Conservation (phyloP, 2,329 filamentous ascomycete genomes). For the Colletotrichum sidae region DNA sequence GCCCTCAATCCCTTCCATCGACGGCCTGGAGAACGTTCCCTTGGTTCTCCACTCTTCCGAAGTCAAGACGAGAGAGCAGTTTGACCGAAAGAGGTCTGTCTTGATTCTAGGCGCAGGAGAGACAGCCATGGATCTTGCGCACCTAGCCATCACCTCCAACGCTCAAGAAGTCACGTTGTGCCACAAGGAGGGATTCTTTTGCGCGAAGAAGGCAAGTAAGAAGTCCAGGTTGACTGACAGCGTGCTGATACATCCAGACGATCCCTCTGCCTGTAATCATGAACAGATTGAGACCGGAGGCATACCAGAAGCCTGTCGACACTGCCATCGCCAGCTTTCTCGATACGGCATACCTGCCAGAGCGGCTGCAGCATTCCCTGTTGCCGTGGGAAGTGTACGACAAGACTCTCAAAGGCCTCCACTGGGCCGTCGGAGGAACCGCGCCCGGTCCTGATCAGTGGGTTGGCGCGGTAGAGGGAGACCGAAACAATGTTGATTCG, state of each 20-base stretch:
- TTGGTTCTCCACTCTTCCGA: constrained; percentile 56
- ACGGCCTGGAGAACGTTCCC: constrained; percentile 51
- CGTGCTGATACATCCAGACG: background rate
- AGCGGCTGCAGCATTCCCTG: constrained; percentile 54
- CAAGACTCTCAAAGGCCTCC: constrained; percentile 55
- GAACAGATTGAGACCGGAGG: constrained; percentile 13
- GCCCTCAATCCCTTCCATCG: constrained; percentile 52
- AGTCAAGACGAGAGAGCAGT: constrained; percentile 55
- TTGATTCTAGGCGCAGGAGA: constrained; percentile 58
- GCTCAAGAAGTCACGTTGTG: constrained; percentile 56
- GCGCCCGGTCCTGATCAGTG: constrained; percentile 60
- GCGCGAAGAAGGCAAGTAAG: constrained; percentile 54
- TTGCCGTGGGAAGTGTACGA: constrained; percentile 61
- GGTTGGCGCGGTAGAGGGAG: constrained; percentile 56
- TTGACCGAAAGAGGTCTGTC: constrained; percentile 53
- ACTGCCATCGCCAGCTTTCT: constrained; percentile 60
- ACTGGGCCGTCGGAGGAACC: constrained; percentile 58
- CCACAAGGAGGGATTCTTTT: constrained; percentile 59
- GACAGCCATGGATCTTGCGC: constrained; percentile 58
- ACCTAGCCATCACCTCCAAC: constrained; percentile 56
- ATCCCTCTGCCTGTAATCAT: constrained; percentile 24
- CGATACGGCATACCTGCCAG: constrained; percentile 64
- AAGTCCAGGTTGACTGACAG: too few relatives aligned
- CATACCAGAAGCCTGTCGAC: constrained; percentile 57
- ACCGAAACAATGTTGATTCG: constrained; percentile 50